Evolutionary conservation across 352 stramenopile species (phyloP).

Genomic region (Pythium brassicae): DNA sequence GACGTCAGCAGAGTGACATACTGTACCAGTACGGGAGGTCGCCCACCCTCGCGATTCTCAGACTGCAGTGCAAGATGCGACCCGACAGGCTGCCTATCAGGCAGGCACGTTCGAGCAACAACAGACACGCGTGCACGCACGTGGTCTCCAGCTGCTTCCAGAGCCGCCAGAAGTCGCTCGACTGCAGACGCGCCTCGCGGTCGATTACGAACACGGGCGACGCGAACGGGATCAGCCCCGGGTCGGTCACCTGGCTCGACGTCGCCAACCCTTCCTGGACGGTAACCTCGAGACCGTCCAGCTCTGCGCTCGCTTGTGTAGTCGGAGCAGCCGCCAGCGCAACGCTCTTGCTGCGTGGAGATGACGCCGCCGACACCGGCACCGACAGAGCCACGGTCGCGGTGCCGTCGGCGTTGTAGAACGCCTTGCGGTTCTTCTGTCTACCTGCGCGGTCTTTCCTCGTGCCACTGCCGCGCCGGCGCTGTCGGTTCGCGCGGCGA

Average conservation of each 20-base stretch:
- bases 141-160: conserved; percentile 69
- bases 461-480: conserved; percentile 2
- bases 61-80: neutral
- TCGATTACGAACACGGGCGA: conserved; percentile 57
- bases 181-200: conserved; percentile 10
- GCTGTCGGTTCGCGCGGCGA: conserved; percentile 10
- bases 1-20: conserved; percentile 12
- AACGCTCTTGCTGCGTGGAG: conserved; percentile 3
- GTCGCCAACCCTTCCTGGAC: conserved; percentile 10
- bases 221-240: conserved; percentile 47
- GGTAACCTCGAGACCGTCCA: neutral
- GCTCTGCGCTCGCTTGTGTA: neutral
- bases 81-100: too few species aligned
- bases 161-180: conserved; percentile 30
- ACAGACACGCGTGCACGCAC: conserved; percentile 21
- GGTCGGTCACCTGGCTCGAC: conserved; percentile 11
- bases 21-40: conserved; percentile 5
- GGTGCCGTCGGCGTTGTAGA: conserved; percentile 40
- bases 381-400: conserved; percentile 11
- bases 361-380: neutral
- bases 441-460: neutral
- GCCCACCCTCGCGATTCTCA: conserved; percentile 3
- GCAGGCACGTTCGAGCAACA: neutral
- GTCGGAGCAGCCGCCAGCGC: neutral
- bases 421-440: conserved; percentile 23